These are phyloP conservation scores for Artemisia annua DNA, from an alignment of 129 eudicot species.

Conservation along the genomic window DNA sequence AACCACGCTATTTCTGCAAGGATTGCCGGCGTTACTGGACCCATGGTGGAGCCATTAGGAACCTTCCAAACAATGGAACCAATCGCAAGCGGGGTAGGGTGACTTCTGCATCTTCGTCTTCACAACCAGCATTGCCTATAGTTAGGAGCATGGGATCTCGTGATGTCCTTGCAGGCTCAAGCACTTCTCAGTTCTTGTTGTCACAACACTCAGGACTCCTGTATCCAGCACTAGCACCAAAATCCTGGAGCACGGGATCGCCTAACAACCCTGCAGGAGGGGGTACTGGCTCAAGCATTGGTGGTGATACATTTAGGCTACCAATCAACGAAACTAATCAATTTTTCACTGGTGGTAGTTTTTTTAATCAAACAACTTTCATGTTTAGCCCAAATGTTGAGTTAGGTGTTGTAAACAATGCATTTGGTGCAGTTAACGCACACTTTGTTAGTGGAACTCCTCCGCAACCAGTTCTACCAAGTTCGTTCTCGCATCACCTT, in stretches of 20 bases:
- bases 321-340: conserved; percentile 5
- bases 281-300: neutral
- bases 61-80: conserved; percentile 16
- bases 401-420: conserved; percentile 14
- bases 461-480: conserved; percentile 13
- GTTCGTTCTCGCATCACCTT: neutral
- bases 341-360: conserved; percentile 13
- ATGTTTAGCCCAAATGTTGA: conserved; percentile 12
- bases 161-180: neutral
- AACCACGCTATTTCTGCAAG: conserved; percentile 33
- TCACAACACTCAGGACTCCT: too few species aligned
- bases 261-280: neutral
- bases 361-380: conserved; percentile 9
- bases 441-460: conserved; percentile 16
- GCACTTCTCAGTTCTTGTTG: too few species aligned
- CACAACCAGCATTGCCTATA: neutral
- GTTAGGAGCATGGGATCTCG: neutral
- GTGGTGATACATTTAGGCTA: conserved; percentile 18
- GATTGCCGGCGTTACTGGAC: conserved; percentile 35
- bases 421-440: conserved; percentile 15
- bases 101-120: conserved; percentile 6
- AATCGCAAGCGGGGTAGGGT: conserved; percentile 26
- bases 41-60: conserved; percentile 34
- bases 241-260: conserved; percentile 1
- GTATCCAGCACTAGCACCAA: too few species aligned